These are phyloP conservation scores for Priceomyces medius DNA, from an alignment of 805 yeast species.

Conservation along the genomic window DNA sequence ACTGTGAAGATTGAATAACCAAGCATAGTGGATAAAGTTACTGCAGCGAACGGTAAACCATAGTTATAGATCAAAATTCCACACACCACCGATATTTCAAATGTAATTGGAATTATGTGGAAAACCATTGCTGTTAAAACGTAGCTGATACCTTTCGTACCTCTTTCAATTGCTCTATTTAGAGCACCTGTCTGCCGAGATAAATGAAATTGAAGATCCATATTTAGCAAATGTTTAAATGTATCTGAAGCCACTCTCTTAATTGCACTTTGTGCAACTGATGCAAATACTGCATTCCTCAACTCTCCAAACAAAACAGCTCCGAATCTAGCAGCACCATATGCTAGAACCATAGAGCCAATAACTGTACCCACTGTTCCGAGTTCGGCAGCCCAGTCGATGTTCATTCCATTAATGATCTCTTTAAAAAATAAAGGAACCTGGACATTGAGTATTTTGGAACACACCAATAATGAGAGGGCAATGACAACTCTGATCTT, in stretches of 20 bases:
- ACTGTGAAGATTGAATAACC: constrained; percentile 86
- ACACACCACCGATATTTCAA: constrained; percentile 90
- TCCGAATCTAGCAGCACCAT: constrained; percentile 93
- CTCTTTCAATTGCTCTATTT: constrained; percentile 94
- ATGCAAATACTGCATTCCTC: constrained; percentile 92
- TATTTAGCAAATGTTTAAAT: constrained; percentile 73
- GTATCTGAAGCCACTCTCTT: constrained; percentile 86
- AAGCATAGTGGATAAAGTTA: constrained; percentile 85
- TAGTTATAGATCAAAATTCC: constrained; percentile 92
- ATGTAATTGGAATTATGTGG: constrained; percentile 88
- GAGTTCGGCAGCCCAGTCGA: constrained; percentile 70
- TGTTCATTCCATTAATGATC: constrained; percentile 88
- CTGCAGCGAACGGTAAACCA: constrained; percentile 85
- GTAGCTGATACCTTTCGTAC: constrained; percentile 94
- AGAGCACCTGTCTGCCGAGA: constrained; percentile 93
- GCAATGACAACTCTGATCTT: constrained; percentile 77
- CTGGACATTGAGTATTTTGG: constrained; percentile 87
- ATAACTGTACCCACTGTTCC: constrained; percentile 69
- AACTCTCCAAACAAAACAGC: constrained; percentile 93
- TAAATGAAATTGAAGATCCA: constrained; percentile 88
- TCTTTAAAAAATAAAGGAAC: constrained; percentile 91
- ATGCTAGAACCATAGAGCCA: constrained; percentile 69
- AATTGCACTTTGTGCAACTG: constrained; percentile 93
- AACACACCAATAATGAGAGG: constrained; percentile 64
- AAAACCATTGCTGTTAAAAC: constrained; percentile 96